These are phyloP conservation scores for Suaeda aralocaspica DNA, from an alignment of 148 eudicot species.

Conservation along the genomic window DNA sequence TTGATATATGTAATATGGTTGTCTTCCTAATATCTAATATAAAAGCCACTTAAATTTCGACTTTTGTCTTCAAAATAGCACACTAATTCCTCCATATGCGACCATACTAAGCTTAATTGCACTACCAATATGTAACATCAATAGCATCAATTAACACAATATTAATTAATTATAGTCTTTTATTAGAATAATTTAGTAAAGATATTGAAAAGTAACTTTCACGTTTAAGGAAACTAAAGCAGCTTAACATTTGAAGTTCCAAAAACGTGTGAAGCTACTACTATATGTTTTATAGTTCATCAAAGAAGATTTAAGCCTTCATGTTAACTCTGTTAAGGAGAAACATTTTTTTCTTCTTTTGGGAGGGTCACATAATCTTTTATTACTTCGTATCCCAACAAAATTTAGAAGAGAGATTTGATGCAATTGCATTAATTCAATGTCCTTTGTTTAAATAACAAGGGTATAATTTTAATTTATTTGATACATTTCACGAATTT, in stretches of 20 bases:
- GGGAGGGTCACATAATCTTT: neutral
- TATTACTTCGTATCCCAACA: neutral
- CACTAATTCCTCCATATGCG: slow-evolving; percentile 27
- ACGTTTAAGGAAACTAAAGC: slow-evolving; percentile 7
- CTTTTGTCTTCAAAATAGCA: slow-evolving; percentile 19
- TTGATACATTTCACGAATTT: too few relatives aligned
- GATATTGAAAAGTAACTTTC: neutral
- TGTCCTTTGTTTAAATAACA: neutral
- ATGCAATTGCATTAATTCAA: neutral
- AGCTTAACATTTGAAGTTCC: neutral
- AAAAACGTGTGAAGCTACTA: neutral
- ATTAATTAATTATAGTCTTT: slow-evolving; percentile 6
- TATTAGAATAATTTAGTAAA: neutral
- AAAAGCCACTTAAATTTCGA: slow-evolving; percentile 17
- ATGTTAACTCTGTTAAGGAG: too few relatives aligned
- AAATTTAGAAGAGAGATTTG: neutral
- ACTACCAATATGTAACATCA: slow-evolving; percentile 16
- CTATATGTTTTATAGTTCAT: neutral
- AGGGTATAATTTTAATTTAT: too few relatives aligned
- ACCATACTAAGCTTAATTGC: slow-evolving; percentile 8
- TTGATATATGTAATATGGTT: neutral
- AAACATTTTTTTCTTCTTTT: neutral
- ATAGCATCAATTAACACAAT: neutral
- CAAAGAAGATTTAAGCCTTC: neutral
- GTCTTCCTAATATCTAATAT: slow-evolving; percentile 4